phyloP scores from a whole-genome alignment of 2,329 filamentous ascomycete genomes.

The Claviceps sp. region DNA sequence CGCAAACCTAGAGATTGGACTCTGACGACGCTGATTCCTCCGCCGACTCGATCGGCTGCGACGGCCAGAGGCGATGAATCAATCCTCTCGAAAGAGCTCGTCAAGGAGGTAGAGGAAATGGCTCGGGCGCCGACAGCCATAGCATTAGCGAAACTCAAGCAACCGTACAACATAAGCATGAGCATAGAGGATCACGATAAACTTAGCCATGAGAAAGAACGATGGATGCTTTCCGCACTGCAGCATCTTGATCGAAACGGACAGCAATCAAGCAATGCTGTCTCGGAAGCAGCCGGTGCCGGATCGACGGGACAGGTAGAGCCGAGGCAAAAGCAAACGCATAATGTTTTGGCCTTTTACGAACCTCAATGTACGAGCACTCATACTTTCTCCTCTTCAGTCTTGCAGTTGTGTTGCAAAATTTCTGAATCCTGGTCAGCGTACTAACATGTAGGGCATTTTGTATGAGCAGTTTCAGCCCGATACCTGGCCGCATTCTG shows the following conservation, averaged over 20 bases:
- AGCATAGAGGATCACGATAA: neutral
- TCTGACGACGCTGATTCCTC: neutral
- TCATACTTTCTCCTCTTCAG: neutral
- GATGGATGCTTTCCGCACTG: constrained; percentile 47
- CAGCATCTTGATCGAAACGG: constrained; percentile 27
- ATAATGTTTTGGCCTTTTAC: constrained; percentile 31
- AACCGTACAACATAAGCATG: neutral
- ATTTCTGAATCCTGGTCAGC: neutral
- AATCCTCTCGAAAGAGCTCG: neutral
- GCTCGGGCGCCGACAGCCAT: constrained; percentile 5
- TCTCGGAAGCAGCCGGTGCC: neutral
- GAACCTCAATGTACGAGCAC: constrained; percentile 31
- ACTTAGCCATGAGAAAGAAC: constrained; percentile 14
- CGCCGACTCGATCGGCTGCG: neutral
- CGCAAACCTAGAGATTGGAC: constrained; percentile 2
- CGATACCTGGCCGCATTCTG: neutral
- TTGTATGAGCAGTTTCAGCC: neutral
- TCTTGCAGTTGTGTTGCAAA: neutral
- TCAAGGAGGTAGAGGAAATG: constrained; percentile 5
- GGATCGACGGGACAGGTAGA: neutral
- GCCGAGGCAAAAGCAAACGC: constrained; percentile 12
- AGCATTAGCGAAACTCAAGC: constrained; percentile 9
- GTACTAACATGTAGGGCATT: neutral
- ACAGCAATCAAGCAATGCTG: neutral
- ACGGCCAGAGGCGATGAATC: neutral